Evolutionary conservation across 192 early-diverging fungal genomes (phyloP).

Genomic region (Umbelopsis isabellina): DNA sequence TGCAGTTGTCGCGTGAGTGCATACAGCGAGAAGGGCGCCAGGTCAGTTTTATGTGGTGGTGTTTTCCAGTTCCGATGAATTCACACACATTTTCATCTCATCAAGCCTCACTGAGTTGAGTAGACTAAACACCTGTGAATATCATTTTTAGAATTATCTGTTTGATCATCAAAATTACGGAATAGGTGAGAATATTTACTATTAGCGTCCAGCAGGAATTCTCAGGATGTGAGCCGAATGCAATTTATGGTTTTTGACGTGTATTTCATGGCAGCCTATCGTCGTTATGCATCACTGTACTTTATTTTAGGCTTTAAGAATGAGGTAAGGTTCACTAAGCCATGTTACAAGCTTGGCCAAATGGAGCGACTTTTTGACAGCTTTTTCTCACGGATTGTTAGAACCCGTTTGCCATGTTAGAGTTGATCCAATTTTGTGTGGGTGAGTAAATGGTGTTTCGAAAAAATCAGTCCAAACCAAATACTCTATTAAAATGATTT

Average conservation of each 20-base stretch:
- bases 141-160: slow-evolving; percentile 24
- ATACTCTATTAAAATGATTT: not conserved
- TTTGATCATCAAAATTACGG: slow-evolving; percentile 32
- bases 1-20: slow-evolving; percentile 31
- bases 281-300: slow-evolving; percentile 37
- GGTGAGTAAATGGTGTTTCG: not conserved
- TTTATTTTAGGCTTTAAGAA: slow-evolving; percentile 41
- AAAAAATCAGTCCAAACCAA: too few species aligned
- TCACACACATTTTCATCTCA: not conserved
- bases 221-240: not conserved
- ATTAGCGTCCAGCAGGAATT: not conserved
- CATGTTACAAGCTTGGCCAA: slow-evolving; percentile 1
- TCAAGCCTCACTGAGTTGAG: too few species aligned
- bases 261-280: slow-evolving; percentile 29
- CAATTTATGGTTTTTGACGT: slow-evolving; percentile 1
- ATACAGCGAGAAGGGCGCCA: slow-evolving; percentile 28
- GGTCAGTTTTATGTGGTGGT: slow-evolving; percentile 18
- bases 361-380: slow-evolving; percentile 17
- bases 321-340: slow-evolving; percentile 25
- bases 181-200: slow-evolving; percentile 28
- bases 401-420: slow-evolving; percentile 22
- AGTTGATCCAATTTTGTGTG: slow-evolving; percentile 20
- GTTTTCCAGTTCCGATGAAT: not conserved
- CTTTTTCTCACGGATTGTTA: slow-evolving; percentile 21
- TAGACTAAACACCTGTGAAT: not conserved